A percentile compares a stretch with the other conserved stretches of the same genome.
Conservation (phyloP, 805 yeast species). For the Metschnikowia reukaufii region DNA sequence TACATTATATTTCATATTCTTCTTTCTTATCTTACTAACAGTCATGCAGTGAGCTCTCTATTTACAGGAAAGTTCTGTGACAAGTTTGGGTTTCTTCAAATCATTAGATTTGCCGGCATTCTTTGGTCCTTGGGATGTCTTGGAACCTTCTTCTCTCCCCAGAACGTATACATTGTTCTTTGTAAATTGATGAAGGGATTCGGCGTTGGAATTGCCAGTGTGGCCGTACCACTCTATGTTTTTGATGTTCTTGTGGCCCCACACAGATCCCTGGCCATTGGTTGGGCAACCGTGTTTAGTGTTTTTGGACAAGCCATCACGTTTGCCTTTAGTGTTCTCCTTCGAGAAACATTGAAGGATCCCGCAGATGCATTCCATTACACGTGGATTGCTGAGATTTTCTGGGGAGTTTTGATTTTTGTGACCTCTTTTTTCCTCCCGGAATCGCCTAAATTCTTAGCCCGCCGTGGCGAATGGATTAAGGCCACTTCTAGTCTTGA, state of each 20-base stretch:
- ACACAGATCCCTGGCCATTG: slow-evolving; percentile 22
- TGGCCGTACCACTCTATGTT: slow-evolving; percentile 33
- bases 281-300: slow-evolving; percentile 7
- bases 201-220: slow-evolving; percentile 32
- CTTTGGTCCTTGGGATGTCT: slow-evolving; percentile 32
- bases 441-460: slow-evolving; percentile 13
- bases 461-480: slow-evolving; percentile 14
- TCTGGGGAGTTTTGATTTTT: slow-evolving; percentile 12
- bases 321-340: slow-evolving; percentile 6
- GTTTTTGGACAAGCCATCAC: slow-evolving; percentile 9
- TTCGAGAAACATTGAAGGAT: background rate
- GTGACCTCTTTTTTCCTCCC: slow-evolving; percentile 13
- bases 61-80: slow-evolving; percentile 31
- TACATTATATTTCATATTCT: background rate
- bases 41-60: slow-evolving; percentile 29
- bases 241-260: slow-evolving; percentile 28
- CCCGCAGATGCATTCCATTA: slow-evolving; percentile 12
- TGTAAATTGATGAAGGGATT: slow-evolving; percentile 34
- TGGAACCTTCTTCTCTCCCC: slow-evolving; percentile 27
- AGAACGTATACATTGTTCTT: slow-evolving; percentile 25
- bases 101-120: slow-evolving; percentile 25
- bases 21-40: slow-evolving; percentile 15
- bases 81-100: slow-evolving; percentile 27
- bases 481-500: slow-evolving; percentile 10
- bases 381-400: slow-evolving; percentile 13